Percentiles rank a stretch among this genome's conserved stretches.
Evolutionary conservation across 176 grass and related monocot species (phyloP).

Genomic region (Lolium perenne): DNA sequence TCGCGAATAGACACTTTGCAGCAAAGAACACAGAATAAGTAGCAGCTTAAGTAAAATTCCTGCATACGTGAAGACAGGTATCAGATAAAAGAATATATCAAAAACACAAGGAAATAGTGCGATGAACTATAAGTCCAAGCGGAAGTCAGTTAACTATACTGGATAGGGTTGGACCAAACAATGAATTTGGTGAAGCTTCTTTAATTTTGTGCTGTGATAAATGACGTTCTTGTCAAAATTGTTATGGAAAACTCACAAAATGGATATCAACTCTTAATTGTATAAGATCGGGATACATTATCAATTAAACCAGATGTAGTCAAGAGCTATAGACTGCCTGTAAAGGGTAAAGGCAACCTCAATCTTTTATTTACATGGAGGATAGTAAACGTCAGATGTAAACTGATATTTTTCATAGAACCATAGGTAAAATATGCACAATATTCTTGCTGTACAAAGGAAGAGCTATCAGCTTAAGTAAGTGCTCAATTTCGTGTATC

Average conservation of each 20-base stretch:
- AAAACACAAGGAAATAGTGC: slow-evolving; percentile 3
- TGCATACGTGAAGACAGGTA: background rate
- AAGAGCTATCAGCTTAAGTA: background rate
- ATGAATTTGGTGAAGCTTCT: background rate
- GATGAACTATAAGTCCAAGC: slow-evolving; percentile 4
- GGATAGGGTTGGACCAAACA: background rate
- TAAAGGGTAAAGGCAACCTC: background rate
- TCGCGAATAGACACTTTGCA: background rate
- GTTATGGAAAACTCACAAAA: slow-evolving; percentile 10
- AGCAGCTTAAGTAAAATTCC: slow-evolving; percentile 11
- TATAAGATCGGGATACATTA: background rate
- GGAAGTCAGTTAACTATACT: background rate
- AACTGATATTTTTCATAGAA: slow-evolving; percentile 2
- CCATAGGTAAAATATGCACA: background rate
- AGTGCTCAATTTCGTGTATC: background rate
- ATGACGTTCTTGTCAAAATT: background rate
- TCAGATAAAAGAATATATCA: background rate
- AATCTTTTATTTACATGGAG: background rate
- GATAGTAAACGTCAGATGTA: background rate
- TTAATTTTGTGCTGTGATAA: background rate
- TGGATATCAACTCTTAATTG: background rate
- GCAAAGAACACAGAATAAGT: slow-evolving; percentile 16
- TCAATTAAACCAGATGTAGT: background rate
- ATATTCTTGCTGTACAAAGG: slow-evolving; percentile 12
- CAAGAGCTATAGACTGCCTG: background rate